These are phyloP conservation scores for Cytospora piceae DNA, from an alignment of 2,329 filamentous ascomycete species.

Conservation along the genomic window DNA sequence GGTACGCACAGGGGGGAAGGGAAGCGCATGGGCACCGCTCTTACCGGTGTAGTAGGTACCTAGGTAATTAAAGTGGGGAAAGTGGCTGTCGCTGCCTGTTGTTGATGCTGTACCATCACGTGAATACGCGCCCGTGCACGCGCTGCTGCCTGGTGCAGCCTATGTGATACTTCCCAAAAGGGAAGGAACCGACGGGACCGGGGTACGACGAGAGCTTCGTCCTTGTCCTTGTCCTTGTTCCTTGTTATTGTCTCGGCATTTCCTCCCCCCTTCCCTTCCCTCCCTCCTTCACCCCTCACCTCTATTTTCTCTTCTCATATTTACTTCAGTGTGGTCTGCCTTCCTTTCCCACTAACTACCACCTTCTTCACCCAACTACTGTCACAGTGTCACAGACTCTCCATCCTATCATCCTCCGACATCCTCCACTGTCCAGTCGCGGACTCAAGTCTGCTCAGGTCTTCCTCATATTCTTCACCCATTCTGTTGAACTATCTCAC, in stretches of 20 bases:
- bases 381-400: too few species aligned
- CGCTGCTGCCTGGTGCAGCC: constrained; percentile 23
- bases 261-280: too few species aligned
- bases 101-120: neutral
- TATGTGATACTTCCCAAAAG: neutral
- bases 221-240: neutral
- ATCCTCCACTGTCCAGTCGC: too few species aligned
- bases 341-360: neutral
- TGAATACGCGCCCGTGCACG: neutral
- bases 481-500: too few species aligned
- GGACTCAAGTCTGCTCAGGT: too few species aligned
- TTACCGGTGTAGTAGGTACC: too few species aligned
- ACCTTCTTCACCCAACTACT: neutral
- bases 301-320: neutral
- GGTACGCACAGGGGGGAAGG: too few species aligned
- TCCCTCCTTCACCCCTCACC: too few species aligned
- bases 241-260: too few species aligned
- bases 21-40: too few species aligned
- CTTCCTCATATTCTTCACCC: too few species aligned
- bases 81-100: neutral
- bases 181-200: constrained; percentile 2
- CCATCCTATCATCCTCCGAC: too few species aligned
- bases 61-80: neutral
- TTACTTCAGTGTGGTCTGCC: neutral
- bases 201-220: neutral